A percentile compares a stretch with the other conserved stretches of the same genome.
These are phyloP conservation scores for Rhexocercosporidium sp. DNA, from an alignment of 2,329 filamentous ascomycete genomes.

Conservation along the genomic window DNA sequence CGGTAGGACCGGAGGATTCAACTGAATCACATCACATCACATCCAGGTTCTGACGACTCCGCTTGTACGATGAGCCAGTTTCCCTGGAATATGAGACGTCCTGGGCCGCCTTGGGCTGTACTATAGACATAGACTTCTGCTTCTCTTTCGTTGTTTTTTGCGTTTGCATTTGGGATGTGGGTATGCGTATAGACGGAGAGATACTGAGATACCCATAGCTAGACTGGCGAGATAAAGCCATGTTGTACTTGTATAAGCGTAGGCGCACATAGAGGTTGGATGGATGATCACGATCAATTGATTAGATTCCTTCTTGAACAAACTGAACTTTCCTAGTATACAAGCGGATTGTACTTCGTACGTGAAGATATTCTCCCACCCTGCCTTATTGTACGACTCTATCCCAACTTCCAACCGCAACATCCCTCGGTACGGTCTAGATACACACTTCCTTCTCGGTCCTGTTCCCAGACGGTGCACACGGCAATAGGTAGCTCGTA, in stretches of 20 bases:
- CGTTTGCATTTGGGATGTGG: slow-evolving; percentile 9
- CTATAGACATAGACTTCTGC: not conserved
- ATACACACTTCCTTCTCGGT: no score
- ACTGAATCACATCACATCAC: not conserved
- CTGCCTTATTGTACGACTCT: no score
- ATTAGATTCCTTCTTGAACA: slow-evolving; percentile 1
- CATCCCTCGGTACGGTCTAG: no score
- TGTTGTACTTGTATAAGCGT: not conserved
- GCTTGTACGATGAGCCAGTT: not conserved
- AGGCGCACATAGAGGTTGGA: slow-evolving; percentile 4
- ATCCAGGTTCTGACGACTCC: not conserved
- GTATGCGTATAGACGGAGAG: not conserved
- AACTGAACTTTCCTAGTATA: no score
- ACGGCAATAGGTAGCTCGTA: no score
- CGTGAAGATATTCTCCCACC: no score
- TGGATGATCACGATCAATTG: not conserved
- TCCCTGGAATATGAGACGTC: not conserved
- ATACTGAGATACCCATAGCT: slow-evolving; percentile 10
- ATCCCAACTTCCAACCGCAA: no score
- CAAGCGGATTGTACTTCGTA: no score
- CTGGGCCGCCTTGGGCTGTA: not conserved
- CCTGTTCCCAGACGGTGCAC: no score
- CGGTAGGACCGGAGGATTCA: slow-evolving; percentile 24
- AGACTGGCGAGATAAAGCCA: not conserved
- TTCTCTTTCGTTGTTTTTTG: not conserved